A percentile compares a stretch with the other conserved stretches of the same genome.
Conservation (phyloP, 2,329 filamentous ascomycete species). For the Fusarium fujikuroi region DNA sequence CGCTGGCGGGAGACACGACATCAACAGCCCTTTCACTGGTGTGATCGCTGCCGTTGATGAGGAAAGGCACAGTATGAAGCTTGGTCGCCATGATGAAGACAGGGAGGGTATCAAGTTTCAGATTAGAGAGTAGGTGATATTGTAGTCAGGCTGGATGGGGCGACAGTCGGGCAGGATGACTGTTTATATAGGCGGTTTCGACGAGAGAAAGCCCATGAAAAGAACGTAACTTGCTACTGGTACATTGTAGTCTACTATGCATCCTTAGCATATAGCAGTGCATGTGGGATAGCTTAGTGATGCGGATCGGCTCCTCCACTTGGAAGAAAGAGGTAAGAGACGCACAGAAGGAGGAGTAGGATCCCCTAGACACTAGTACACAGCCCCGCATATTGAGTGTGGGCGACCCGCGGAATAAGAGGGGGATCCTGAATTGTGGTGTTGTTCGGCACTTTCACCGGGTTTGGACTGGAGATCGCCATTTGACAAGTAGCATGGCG, state of each 20-base stretch:
- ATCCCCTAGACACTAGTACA: background rate
- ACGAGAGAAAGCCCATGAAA: background rate
- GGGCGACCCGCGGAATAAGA: slow-evolving; percentile 18
- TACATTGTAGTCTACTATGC: slow-evolving; percentile 1
- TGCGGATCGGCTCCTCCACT: slow-evolving; percentile 16
- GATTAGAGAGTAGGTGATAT: background rate
- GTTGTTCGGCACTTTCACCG: slow-evolving; percentile 28
- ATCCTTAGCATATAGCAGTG: background rate
- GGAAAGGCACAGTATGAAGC: slow-evolving; percentile 51
- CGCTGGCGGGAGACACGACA: slow-evolving; percentile 67
- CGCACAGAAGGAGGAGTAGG: slow-evolving; percentile 1
- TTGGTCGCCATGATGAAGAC: slow-evolving; percentile 32
- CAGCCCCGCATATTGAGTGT: slow-evolving; percentile 33
- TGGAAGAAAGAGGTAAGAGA: background rate
- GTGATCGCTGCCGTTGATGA: slow-evolving; percentile 58
- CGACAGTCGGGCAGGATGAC: background rate
- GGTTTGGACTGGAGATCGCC: slow-evolving; percentile 8
- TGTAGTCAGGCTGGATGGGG: background rate
- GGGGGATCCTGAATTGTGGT: slow-evolving; percentile 27
- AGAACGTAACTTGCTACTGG: background rate
- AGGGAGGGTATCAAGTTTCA: background rate
- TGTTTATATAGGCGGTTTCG: slow-evolving; percentile 27
- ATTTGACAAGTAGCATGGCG: background rate
- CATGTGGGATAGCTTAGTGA: slow-evolving; percentile 1
- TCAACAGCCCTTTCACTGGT: slow-evolving; percentile 61